A percentile compares a stretch with the other conserved stretches of the same genome.
Conservation (phyloP, 1,284 basidiomycete genomes). For the Sanghuangporus baumii region DNA sequence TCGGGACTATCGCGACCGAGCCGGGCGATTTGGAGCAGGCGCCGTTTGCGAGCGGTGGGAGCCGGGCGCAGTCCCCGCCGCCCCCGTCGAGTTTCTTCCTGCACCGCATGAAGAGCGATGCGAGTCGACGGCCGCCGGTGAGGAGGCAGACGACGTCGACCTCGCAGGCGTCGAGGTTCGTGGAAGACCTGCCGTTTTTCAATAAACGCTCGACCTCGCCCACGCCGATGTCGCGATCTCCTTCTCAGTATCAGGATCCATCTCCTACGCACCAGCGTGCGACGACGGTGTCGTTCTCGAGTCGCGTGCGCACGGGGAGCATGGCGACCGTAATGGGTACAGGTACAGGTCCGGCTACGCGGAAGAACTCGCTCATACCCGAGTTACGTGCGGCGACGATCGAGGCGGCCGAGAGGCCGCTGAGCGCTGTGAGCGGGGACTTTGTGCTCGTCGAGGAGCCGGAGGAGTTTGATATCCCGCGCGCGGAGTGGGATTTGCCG, state of each 20-base stretch:
- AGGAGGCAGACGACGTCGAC: constrained; percentile 11
- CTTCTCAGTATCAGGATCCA: not conserved
- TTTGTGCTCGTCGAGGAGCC: constrained; percentile 58
- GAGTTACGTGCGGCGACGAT: constrained; percentile 3
- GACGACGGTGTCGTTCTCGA: constrained; percentile 12
- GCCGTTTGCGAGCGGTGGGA: not conserved
- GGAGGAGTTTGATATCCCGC: constrained; percentile 24
- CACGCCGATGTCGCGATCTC: constrained; percentile 9
- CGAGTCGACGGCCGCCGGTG: constrained; percentile 27
- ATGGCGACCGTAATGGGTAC: not conserved
- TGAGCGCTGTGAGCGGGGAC: constrained; percentile 28
- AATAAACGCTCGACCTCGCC: constrained; percentile 25
- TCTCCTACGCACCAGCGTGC: not conserved
- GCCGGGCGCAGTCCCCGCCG: not conserved
- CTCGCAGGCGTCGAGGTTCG: constrained; percentile 12
- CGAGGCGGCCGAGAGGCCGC: not conserved
- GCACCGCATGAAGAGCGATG: not conserved
- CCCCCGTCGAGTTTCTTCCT: not conserved
- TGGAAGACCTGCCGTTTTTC: constrained; percentile 25
- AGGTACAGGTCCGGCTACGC: not conserved
- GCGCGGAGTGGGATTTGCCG: constrained; percentile 14
- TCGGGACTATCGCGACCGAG: not conserved
- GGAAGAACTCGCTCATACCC: not conserved
- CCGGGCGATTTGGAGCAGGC: not conserved
- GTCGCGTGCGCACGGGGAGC: not conserved